A percentile compares a stretch with the other conserved stretches of the same genome.
phyloP scores from a whole-genome alignment of 805 yeast genomes.

The Pichia rugopelliculosa region DNA sequence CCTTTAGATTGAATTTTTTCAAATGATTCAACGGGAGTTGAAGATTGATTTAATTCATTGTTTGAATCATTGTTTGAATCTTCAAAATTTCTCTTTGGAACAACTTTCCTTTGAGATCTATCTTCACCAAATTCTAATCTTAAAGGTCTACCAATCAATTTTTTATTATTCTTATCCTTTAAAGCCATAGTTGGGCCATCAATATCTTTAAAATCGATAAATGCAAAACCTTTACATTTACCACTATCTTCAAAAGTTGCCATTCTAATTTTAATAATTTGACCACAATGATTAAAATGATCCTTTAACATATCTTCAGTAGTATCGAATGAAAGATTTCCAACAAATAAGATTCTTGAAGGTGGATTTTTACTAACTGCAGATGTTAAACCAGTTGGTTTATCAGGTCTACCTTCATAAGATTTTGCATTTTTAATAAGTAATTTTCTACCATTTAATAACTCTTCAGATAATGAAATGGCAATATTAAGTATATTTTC shows the following conservation, averaged over 20 bases:
- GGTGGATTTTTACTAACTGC: slow-evolving; percentile 70
- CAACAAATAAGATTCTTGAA: slow-evolving; percentile 81
- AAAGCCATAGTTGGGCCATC: slow-evolving; percentile 80
- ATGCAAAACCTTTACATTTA: slow-evolving; percentile 94
- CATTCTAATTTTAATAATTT: slow-evolving; percentile 78
- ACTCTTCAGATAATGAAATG: slow-evolving; percentile 59
- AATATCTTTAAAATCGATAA: slow-evolving; percentile 76
- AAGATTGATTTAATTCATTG: background rate
- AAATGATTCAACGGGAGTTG: background rate
- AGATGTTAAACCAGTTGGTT: slow-evolving; percentile 12
- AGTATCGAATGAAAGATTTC: slow-evolving; percentile 88
- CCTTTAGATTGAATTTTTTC: slow-evolving; percentile 10
- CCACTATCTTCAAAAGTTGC: slow-evolving; percentile 98
- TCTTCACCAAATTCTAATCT: slow-evolving; percentile 95
- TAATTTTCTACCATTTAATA: slow-evolving; percentile 76
- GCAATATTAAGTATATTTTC: slow-evolving; percentile 54
- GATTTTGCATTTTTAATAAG: slow-evolving; percentile 76
- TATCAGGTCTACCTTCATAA: slow-evolving; percentile 80
- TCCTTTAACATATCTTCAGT: slow-evolving; percentile 69
- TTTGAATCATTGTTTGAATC: background rate
- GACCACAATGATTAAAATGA: slow-evolving; percentile 89
- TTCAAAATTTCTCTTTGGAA: slow-evolving; percentile 10
- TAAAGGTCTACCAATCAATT: slow-evolving; percentile 63
- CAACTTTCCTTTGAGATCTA: slow-evolving; percentile 45
- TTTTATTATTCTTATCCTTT: slow-evolving; percentile 58